Conservation (phyloP, 2,329 filamentous ascomycete species). For the Verticillium nubilum region DNA sequence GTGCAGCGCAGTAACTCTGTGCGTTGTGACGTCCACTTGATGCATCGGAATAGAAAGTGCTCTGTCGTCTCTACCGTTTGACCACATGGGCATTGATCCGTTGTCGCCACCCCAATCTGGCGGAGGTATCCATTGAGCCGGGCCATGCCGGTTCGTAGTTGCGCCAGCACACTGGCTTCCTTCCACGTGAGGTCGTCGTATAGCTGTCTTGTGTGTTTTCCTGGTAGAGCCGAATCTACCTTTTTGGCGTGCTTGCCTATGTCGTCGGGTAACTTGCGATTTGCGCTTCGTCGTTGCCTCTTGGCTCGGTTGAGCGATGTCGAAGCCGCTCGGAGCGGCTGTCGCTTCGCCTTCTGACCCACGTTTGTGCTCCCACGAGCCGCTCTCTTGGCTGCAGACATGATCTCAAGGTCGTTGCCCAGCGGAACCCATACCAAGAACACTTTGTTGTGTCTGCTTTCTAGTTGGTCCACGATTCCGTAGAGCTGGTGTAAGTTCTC, state of each 20-base stretch:
- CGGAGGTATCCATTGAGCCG: constrained; percentile 11
- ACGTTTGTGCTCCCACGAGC: no score
- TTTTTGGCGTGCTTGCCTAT: constrained; percentile 11
- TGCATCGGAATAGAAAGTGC: constrained; percentile 20
- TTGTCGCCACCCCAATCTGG: constrained; percentile 3
- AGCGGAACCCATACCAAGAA: no score
- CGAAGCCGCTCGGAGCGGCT: no score
- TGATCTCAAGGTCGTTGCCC: no score
- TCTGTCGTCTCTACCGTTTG: constrained; percentile 17
- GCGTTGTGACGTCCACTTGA: constrained; percentile 16
- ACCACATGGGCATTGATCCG: constrained; percentile 6
- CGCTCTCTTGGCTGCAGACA: no score
- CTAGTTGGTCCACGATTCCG: no score
- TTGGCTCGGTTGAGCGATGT: no score
- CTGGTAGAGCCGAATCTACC: constrained; percentile 11
- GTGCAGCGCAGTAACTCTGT: background rate
- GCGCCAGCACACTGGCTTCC: constrained; percentile 13
- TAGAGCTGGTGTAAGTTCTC: no score
- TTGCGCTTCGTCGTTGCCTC: no score
- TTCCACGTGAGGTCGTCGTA: constrained; percentile 13
- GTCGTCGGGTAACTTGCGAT: constrained; percentile 11
- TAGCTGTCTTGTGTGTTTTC: constrained; percentile 10
- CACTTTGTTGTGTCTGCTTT: no score
- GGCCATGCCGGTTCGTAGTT: constrained; percentile 13
- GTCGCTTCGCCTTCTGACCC: no score